phyloP scores from a whole-genome alignment of 768 basidiomycete genomes.

The Pleurotus salmoneostramineus region DNA sequence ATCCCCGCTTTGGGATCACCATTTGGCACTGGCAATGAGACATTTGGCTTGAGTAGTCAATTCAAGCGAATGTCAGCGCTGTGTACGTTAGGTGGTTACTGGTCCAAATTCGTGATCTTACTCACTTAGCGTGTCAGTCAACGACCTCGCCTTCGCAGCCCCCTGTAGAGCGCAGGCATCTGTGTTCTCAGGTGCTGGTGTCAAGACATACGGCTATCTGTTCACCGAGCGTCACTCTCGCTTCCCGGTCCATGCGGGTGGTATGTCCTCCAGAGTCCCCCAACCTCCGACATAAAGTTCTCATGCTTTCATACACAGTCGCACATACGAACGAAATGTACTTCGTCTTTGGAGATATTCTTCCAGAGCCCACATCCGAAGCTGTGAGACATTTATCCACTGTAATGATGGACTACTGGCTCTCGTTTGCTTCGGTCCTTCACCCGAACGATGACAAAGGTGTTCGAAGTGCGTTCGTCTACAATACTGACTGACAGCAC shows the following conservation, averaged over 20 bases:
- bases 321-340: conserved; percentile 23
- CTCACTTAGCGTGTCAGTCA: neutral
- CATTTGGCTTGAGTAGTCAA: conserved; percentile 32
- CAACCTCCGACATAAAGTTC: too few species aligned
- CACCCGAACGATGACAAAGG: conserved; percentile 43
- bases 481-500: too few species aligned
- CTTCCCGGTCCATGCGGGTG: neutral
- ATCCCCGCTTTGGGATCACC: conserved; percentile 40
- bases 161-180: neutral
- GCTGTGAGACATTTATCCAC: conserved; percentile 23
- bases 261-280: neutral
- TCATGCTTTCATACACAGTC: too few species aligned
- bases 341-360: conserved; percentile 20
- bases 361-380: neutral
- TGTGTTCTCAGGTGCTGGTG: neutral
- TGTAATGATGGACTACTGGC: conserved; percentile 42
- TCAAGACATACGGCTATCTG: neutral
- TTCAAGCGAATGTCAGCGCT: conserved; percentile 17
- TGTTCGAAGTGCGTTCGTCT: conserved; percentile 17
- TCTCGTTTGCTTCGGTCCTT: conserved; percentile 40
- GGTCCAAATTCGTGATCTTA: neutral
- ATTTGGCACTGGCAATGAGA: conserved; percentile 39
- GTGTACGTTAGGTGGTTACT: neutral
- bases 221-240: neutral
- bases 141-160: neutral